A percentile compares a stretch with the other conserved stretches of the same genome.
These are phyloP conservation scores for Diphasiastrum complanatum DNA, from an alignment of 83 land plant species.

Conservation along the genomic window DNA sequence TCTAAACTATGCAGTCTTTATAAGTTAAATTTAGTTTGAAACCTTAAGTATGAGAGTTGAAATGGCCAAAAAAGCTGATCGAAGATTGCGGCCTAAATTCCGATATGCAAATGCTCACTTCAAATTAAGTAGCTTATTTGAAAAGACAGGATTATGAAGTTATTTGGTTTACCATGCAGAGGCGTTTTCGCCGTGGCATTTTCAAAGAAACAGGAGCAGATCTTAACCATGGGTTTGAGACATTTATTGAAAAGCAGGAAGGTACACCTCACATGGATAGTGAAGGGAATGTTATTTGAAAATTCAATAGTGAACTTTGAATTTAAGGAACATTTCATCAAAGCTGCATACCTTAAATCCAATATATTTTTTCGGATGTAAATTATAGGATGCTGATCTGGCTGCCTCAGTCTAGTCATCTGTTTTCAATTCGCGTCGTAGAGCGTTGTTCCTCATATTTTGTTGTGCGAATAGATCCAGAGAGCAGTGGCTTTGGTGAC, in stretches of 20 bases:
- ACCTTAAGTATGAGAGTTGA: too few relatives aligned
- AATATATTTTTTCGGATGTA: not conserved
- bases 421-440: not conserved
- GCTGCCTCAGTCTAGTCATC: not conserved
- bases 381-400: not conserved
- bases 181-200: constrained; percentile 64
- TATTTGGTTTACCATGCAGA: constrained; percentile 25
- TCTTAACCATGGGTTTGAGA: constrained; percentile 83
- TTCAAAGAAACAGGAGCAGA: constrained; percentile 66
- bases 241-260: constrained; percentile 79
- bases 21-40: too few relatives aligned
- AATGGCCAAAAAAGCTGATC: too few relatives aligned
- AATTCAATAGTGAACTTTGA: not conserved
- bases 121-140: not conserved
- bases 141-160: not conserved
- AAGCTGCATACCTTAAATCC: not conserved
- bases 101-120: not conserved
- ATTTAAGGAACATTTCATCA: not conserved
- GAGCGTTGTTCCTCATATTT: not conserved
- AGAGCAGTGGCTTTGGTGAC: constrained; percentile 82
- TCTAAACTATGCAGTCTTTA: too few relatives aligned
- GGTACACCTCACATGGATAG: too few relatives aligned
- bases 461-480: constrained; percentile 41
- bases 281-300: not conserved
- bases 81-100: too few relatives aligned